Conservation (phyloP, 1,284 basidiomycete species). For the Naganishia cerealis region DNA sequence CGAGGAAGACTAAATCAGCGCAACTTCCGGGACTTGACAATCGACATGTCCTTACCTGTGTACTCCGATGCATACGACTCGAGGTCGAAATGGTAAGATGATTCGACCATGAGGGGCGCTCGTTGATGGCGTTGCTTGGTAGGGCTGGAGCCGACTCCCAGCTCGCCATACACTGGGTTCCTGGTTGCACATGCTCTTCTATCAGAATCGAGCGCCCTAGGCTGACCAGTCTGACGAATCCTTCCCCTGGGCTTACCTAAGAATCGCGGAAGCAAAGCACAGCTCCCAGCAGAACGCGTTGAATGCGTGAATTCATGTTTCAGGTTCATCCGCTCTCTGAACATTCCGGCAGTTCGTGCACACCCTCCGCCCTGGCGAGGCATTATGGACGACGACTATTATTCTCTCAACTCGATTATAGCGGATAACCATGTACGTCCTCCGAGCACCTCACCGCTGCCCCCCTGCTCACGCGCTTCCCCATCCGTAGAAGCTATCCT, state of each 20-base stretch:
- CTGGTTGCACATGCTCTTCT: no score
- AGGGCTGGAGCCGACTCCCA: not conserved
- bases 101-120: not conserved
- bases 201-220: no score
- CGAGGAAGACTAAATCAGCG: not conserved
- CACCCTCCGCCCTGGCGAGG: not conserved
- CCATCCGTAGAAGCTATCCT: slow-evolving; percentile 72
- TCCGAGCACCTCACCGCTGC: not conserved
- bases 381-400: slow-evolving; percentile 80
- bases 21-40: not conserved
- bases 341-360: not conserved
- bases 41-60: slow-evolving; percentile 13
- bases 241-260: slow-evolving; percentile 2
- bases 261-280: slow-evolving; percentile 8
- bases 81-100: slow-evolving; percentile 16
- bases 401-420: slow-evolving; percentile 79
- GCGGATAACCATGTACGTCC: slow-evolving; percentile 76
- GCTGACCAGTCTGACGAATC: slow-evolving; percentile 12
- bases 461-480: not conserved
- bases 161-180: not conserved
- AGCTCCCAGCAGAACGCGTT: not conserved
- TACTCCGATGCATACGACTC: slow-evolving; percentile 31
- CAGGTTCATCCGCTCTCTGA: not conserved
- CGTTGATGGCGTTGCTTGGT: not conserved
- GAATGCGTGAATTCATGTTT: not conserved